Base-by-base conservation (phyloP, 23 red algal genomes). In the Gracilaria vermiculophylla region DNA sequence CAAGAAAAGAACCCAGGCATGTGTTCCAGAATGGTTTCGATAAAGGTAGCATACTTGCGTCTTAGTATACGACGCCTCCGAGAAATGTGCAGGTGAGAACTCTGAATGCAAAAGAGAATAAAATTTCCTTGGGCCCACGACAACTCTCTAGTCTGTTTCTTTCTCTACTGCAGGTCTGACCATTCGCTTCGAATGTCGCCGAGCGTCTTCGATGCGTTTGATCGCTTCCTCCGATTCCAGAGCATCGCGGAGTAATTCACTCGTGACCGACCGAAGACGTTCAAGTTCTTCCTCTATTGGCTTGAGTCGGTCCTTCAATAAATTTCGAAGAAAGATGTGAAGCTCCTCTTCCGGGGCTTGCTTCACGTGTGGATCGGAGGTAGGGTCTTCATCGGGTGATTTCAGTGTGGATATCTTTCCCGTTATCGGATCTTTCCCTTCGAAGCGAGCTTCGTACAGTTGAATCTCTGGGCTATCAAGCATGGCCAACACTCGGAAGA, bases 361-460 rank as follows among this genome's bases (percentile, higher is more conserved):
- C 3, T 73, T 12, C 2, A 40, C 17, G 2, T 1, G 36, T 47
- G 1, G 7, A 25, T 73, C 67, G 17, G 37, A 7, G 15, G 67
- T 15, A 73, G 0, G 5, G 40, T 29, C 67, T 48, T 24, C 20
- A 11, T 1, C 17, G 23, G 67, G 67, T 27, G 67, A 16, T 45
- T 29, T 17, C 1, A 48, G 16, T 0, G 4, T n/a, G 6, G 39
- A 45, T 24, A 39, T 10, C 28, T 73, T 73, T 24, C 67, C 67
- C 23, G 67, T 48, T 73, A 73, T 73, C 0, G 67, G 67, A 29
- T 73, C 67, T 48, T 28, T 73, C 1, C 67, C 67, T 48, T 73
- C 67, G 35, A 73, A 73, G 13, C 37, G 36, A 19, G 67, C 17
- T 12, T 73, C 67, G 17, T 73, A 73, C 6, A 73, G 37, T 28